Evolutionary conservation across 1,284 basidiomycete genomes (phyloP), one percentile per base, ranked within the genome.

Genomic region (Rhodotorula sp.): DNA sequence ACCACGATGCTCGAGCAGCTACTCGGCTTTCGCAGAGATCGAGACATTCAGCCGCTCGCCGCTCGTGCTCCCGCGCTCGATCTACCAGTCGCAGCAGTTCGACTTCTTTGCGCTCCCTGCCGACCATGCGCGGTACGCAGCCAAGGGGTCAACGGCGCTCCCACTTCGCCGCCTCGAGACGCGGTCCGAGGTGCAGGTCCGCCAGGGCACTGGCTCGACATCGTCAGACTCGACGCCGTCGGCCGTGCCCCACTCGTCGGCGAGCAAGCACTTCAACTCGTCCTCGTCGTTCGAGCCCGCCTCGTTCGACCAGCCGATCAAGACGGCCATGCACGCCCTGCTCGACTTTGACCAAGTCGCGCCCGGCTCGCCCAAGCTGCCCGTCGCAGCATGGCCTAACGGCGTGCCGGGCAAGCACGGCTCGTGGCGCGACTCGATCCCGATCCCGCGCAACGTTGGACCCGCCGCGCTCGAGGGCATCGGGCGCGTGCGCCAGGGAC

Each of bases 31-130:
- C 58, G 90, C 90, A 1, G 92, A 95, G 78, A 85, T 94, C 21
- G 90, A 90, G 59, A 92, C 91, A 0, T 87, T 83, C 79, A 87
- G 88, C 3, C 83, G 82, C 9, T 87, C 87, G 3, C 82, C 85
- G 0, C 84, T 81, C 4, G 83, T 91, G 41, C 84, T 91, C 1
- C 89, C 91, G 1, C 85, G 87, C 0, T 85, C 90, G 0, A 85
- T 95, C 53, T 93, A 93, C 79, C 86, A 91, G 19, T 88, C 88
- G 0, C 90, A 91, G 74, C 91, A 93, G 73, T 90, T 93, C 80
- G 84, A 88, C 14, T 94, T 93, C 83, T 86, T 61, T 66, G 45
- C 64, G 2, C 84, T 92, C 0, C 74, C 76, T 17, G 12, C 10
- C 16, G 52, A 68, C 45, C 59, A 72, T 52, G 23, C 49, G 0